Evolutionary conservation across 2,329 filamentous ascomycete genomes (phyloP).

Genomic region (Pseudopyricularia cyperi): DNA sequence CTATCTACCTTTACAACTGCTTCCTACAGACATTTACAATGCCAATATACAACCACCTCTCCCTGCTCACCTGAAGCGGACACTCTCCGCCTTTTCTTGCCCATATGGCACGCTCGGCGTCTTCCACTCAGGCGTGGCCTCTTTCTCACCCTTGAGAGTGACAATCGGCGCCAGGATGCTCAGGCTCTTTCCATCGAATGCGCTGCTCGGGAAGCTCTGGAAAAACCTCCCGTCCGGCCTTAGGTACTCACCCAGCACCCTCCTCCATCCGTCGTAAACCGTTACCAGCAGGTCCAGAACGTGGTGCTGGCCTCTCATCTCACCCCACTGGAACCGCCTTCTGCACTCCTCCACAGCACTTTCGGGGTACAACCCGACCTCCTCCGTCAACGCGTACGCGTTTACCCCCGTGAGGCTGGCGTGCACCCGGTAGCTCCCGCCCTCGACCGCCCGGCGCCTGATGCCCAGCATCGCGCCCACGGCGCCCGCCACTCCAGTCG

Average conservation of each 20-base stretch:
- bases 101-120: not conserved
- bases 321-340: not conserved
- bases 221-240: not conserved
- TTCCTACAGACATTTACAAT: not conserved
- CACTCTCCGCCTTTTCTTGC: not conserved
- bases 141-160: not conserved
- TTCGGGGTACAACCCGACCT: constrained; percentile 17
- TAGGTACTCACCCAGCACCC: not conserved
- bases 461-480: constrained; percentile 43
- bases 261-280: not conserved
- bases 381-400: constrained; percentile 13
- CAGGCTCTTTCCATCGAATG: not conserved
- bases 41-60: not conserved
- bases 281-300: not conserved
- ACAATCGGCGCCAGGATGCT: not conserved
- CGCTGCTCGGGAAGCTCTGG: not conserved
- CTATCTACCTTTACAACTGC: not conserved
- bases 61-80: not conserved
- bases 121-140: not conserved
- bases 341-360: not conserved
- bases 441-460: constrained; percentile 43
- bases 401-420: constrained; percentile 16
- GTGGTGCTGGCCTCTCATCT: not conserved
- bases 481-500: constrained; percentile 50
- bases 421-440: constrained; percentile 41